These are phyloP conservation scores for Polytolypa hystricis DNA, from an alignment of 2,329 filamentous ascomycete genomes.

Conservation along the genomic window DNA sequence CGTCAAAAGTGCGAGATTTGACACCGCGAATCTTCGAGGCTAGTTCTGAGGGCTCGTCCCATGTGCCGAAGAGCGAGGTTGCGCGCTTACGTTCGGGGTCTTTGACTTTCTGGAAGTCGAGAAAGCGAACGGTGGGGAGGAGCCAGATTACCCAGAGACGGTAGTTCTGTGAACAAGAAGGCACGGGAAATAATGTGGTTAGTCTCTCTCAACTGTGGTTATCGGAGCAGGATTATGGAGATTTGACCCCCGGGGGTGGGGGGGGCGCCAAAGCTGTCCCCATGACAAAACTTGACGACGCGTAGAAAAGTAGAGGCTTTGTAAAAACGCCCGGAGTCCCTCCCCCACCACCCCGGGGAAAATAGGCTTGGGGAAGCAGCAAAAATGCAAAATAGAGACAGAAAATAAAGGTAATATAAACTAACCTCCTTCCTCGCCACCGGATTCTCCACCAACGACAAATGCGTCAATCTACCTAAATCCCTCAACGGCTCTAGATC, in stretches of 20 bases:
- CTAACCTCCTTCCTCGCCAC: slow-evolving; percentile 84
- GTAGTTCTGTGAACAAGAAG: slow-evolving; percentile 55
- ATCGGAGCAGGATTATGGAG: too few relatives aligned
- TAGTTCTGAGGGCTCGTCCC: slow-evolving; percentile 60
- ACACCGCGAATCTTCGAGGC: slow-evolving; percentile 75
- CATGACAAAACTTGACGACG: too few relatives aligned
- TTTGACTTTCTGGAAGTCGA: slow-evolving; percentile 89
- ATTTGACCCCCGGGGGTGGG: too few relatives aligned
- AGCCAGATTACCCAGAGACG: slow-evolving; percentile 85
- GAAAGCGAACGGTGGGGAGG: slow-evolving; percentile 72
- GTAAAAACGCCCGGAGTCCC: too few relatives aligned
- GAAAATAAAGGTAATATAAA: slow-evolving; percentile 8
- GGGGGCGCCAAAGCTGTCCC: too few relatives aligned
- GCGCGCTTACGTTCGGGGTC: slow-evolving; percentile 69
- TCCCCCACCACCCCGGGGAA: too few relatives aligned
- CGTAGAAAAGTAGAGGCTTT: too few relatives aligned
- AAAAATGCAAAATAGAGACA: not conserved
- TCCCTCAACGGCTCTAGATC: slow-evolving; percentile 71
- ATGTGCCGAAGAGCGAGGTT: slow-evolving; percentile 70
- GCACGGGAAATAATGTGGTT: not conserved
- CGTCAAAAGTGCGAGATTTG: slow-evolving; percentile 66
- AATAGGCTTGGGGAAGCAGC: too few relatives aligned
- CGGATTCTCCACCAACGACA: slow-evolving; percentile 77
- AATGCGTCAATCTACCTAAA: slow-evolving; percentile 61
- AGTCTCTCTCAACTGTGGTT: too few relatives aligned